Percentiles rank a stretch among this genome's conserved stretches.
Evolutionary conservation across 2,329 filamentous ascomycete genomes (phyloP).

Genomic region (Aspergillus melleus): DNA sequence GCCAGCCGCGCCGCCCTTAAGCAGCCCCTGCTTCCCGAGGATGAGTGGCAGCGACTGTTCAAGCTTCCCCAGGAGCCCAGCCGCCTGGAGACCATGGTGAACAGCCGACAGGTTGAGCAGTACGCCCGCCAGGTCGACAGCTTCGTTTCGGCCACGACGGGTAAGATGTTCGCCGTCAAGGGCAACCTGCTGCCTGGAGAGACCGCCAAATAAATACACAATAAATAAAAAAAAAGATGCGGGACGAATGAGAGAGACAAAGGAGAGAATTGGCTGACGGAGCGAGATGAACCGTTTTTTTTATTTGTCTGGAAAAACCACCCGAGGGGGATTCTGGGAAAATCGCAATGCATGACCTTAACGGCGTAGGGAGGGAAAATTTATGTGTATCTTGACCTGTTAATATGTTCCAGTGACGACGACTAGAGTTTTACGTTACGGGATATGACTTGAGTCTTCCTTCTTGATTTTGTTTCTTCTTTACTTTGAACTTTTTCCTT

Average conservation of each 20-base stretch:
- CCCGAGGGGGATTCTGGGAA: conserved; percentile 28
- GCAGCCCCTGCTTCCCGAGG: conserved; percentile 85
- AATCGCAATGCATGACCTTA: conserved; percentile 45
- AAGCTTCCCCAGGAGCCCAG: conserved; percentile 96
- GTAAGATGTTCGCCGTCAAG: conserved; percentile 98
- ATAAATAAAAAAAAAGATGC: too few relatives aligned
- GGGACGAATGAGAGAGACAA: not conserved
- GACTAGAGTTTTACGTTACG: conserved; percentile 23
- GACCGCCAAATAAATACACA: conserved; percentile 34
- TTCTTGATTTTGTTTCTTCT: conserved; percentile 1
- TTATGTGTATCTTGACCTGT: conserved; percentile 36
- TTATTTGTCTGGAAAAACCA: conserved; percentile 16
- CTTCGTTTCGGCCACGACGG: conserved; percentile 85
- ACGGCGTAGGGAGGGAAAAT: conserved; percentile 46
- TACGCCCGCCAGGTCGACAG: conserved; percentile 97
- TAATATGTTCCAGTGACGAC: conserved; percentile 39
- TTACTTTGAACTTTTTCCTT: not conserved
- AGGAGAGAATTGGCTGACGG: not conserved
- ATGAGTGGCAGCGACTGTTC: conserved; percentile 97
- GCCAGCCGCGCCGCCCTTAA: conserved; percentile 79
- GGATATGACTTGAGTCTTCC: conserved; percentile 18
- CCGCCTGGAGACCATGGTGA: conserved; percentile 88
- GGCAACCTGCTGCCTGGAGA: conserved; percentile 64
- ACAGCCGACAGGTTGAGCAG: conserved; percentile 94
- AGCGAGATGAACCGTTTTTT: conserved; percentile 19